Evolutionary conservation across 169 alveolate species (phyloP), one percentile per base, ranked within the genome.

Genomic region (Cryptosporidium tyzzeri): DNA sequence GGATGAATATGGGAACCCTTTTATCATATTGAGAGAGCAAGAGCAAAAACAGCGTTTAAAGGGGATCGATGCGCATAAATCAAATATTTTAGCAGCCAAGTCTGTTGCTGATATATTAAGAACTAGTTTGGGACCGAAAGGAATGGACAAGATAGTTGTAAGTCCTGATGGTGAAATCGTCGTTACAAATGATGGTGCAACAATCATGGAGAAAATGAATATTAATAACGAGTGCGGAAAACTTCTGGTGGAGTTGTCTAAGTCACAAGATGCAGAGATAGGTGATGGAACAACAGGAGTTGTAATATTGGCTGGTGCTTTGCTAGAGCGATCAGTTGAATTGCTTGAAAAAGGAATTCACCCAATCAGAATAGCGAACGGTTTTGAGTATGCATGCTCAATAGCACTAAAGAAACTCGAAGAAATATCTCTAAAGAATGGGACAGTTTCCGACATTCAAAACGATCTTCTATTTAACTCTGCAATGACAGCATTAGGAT

Each of bases 211-310:
- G 53, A 96, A 96, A 92, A 98, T 98, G 98, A 98, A 98, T 91
- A 98, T 97, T 67, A 91, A 86, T 68, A 59, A 97, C 92, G 99
- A 98, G 89, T 96, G 99, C 80, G 99, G 99, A 51, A 98, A 97
- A 94, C 95, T 99, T 37, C 93, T 99, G 84, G 99, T 98, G 16
- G 99, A 99, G 89, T 94, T 99, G 33, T 97, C 99, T 18, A 94
- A 97, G 85, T 95, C 99, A 84, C 99, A 99, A 94, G 99, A 99
- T 85, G 98, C 97, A 71, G 99, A 99, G 93, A 97, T 98, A 65
- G 99, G 99, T 45, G 99, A 99, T 92, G 99, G 99, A 37, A 99
- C 99, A 69, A 99, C 99, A 2, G 99, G 99, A 8, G 99, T 99
- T 48, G 99, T 99, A 23, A 99, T 99, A 53, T 91, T 99, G 58